Evolutionary conservation across 1,284 basidiomycete genomes (phyloP).

Genomic region (Cystobasidium slooffiae): DNA sequence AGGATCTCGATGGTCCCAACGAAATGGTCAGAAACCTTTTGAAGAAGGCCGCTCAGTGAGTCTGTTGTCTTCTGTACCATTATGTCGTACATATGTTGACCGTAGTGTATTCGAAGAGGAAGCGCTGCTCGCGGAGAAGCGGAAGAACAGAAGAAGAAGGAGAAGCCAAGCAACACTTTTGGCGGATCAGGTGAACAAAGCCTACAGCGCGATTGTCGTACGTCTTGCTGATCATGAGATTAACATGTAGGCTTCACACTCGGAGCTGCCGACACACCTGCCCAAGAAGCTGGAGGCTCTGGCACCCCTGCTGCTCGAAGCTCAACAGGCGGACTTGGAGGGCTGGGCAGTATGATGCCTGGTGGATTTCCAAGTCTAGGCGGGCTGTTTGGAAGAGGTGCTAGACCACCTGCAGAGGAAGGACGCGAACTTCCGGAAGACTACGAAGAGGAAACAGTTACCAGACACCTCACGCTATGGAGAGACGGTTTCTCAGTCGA

Average conservation of each 20-base stretch:
- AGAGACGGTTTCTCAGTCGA: conserved; percentile 90
- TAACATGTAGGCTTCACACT: conserved; percentile 73
- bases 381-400: conserved; percentile 37
- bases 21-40: conserved; percentile 80
- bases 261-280: conserved; percentile 82
- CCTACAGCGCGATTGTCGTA: not conserved
- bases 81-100: not conserved
- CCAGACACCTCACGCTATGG: conserved; percentile 90
- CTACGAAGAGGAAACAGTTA: conserved; percentile 64
- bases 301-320: conserved; percentile 55
- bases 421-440: conserved; percentile 57
- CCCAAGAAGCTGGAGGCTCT: conserved; percentile 72
- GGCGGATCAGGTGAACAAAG: conserved; percentile 9
- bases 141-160: conserved; percentile 14
- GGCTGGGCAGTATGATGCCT: conserved; percentile 45
- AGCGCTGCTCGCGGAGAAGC: conserved; percentile 29
- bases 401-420: conserved; percentile 35
- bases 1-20: conserved; percentile 62
- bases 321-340: conserved; percentile 43
- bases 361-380: conserved; percentile 46
- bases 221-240: too few relatives aligned
- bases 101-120: not conserved
- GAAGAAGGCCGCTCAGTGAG: conserved; percentile 77
- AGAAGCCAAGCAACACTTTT: conserved; percentile 58
- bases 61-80: conserved; percentile 43